Evolutionary conservation across 1,284 basidiomycete species (phyloP), one percentile per base, ranked within the genome.

Genomic region (Crepidotus sp.): DNA sequence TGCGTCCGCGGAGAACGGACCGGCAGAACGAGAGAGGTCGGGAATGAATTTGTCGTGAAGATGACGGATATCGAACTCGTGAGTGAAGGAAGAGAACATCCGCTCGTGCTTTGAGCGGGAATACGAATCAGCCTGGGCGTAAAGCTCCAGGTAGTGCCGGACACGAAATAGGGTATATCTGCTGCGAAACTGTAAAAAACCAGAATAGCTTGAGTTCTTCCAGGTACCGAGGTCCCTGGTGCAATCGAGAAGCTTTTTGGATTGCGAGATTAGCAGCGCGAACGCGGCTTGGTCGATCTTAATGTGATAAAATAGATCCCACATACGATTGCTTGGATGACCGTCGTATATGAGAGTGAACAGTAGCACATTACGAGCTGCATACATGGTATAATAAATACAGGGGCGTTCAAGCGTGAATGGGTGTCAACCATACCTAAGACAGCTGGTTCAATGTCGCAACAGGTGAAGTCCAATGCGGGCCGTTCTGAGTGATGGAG

Each of bases 241-340:
- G 11, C 62, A 36, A 0, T 60, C 51, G 14, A 65, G 43, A 13
- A 81, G 67, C 44, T 65, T 71, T 4, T 57, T 51, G 48, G 69
- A 76, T 31, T 78, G 74, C 0, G 51, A 52, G 2, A 65, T 40
- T 15, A 81, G 59, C n/a, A 66, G 38, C 1, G 56, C 46, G 6
- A 65, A 56, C 0, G 74, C 64, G 0, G 40, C 36, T 27, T 65
- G 52, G 57, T 78, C 71, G 30, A 82, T 53, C 41, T 67, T 63
- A 42, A 79, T 59, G 54, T 80, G 73, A 51, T 70, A 79, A 55
- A 72, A 77, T 15, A 78, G 73, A 40, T 74, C 68, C 77, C 77
- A 82, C 7, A 71, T 58, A 9, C 35, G 55, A 7, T 49, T 42
- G 17, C 58, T 45, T 6, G 58, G 39, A 13, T 55, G 48, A n/a